phyloP scores from a whole-genome alignment of 805 yeast species.

The Wickerhamia fluorescens region DNA sequence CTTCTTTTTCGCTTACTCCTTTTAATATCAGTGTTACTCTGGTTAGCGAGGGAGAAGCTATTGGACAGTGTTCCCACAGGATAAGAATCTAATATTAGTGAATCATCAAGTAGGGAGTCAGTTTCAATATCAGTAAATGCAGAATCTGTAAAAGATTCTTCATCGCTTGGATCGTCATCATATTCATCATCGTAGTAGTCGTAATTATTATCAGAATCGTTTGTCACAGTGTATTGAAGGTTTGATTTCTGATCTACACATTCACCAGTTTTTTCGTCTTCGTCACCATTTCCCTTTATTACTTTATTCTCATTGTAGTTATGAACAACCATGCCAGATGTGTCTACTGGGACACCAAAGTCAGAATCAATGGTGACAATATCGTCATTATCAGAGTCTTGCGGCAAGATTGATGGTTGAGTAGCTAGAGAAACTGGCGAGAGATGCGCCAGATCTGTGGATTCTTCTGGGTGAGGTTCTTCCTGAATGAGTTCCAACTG shows the following conservation, averaged over 20 bases:
- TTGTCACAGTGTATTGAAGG: not conserved
- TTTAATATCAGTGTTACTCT: constrained; percentile 2
- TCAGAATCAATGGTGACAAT: constrained; percentile 22
- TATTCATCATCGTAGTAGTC: constrained; percentile 21
- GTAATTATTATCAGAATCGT: constrained; percentile 18
- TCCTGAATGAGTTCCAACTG: constrained; percentile 2
- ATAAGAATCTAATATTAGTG: constrained; percentile 18
- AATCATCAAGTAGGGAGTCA: constrained; percentile 27
- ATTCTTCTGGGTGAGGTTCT: constrained; percentile 8
- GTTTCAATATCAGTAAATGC: constrained; percentile 39
- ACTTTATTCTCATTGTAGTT: constrained; percentile 6
- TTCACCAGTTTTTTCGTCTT: constrained; percentile 7
- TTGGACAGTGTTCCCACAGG: constrained; percentile 1
- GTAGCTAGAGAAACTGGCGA: not conserved
- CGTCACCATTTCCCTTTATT: constrained; percentile 3
- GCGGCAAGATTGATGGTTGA: not conserved
- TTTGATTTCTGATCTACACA: too few species aligned
- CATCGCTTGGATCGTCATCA: constrained; percentile 19
- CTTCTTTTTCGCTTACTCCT: constrained; percentile 13
- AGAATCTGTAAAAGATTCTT: constrained; percentile 28
- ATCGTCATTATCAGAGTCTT: constrained; percentile 7
- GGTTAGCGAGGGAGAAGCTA: not conserved
- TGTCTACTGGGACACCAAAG: constrained; percentile 21
- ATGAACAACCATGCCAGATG: constrained; percentile 14
- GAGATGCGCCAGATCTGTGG: too few species aligned